Percentiles rank a stretch among this genome's conserved stretches.
Evolutionary conservation across 2,329 filamentous ascomycete genomes (phyloP).

Genomic region (Pezicula carpinea): DNA sequence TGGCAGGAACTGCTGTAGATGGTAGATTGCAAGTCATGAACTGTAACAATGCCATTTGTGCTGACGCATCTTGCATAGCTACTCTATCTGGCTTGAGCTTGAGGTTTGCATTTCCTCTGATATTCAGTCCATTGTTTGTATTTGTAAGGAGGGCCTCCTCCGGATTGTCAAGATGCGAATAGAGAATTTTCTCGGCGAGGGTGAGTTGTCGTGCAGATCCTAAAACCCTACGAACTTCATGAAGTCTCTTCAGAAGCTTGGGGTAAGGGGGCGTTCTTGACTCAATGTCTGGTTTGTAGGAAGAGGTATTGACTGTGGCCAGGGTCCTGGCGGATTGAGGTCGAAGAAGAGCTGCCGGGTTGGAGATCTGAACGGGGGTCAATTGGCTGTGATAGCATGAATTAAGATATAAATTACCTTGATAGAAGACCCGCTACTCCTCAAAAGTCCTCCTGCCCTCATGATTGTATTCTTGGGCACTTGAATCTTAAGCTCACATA

Average conservation of each 20-base stretch:
- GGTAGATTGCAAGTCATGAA: slow-evolving; percentile 97
- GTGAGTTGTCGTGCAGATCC: slow-evolving; percentile 62
- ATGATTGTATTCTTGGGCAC: slow-evolving; percentile 14
- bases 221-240: slow-evolving; percentile 69
- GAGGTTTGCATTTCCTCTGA: slow-evolving; percentile 85
- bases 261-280: slow-evolving; percentile 65
- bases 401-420: slow-evolving; percentile 15
- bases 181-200: slow-evolving; percentile 96
- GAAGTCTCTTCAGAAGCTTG: slow-evolving; percentile 73
- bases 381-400: slow-evolving; percentile 8
- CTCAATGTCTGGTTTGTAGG: slow-evolving; percentile 24
- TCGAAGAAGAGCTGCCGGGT: slow-evolving; percentile 9
- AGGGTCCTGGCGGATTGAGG: slow-evolving; percentile 19
- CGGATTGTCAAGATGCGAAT: slow-evolving; percentile 85
- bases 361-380: slow-evolving; percentile 16
- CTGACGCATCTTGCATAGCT: slow-evolving; percentile 98
- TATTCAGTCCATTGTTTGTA: slow-evolving; percentile 77
- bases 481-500: not conserved
- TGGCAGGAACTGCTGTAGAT: slow-evolving; percentile 87
- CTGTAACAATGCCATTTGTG: slow-evolving; percentile 96
- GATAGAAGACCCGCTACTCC: slow-evolving; percentile 26
- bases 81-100: slow-evolving; percentile 97
- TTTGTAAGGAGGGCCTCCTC: slow-evolving; percentile 82
- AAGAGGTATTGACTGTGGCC: slow-evolving; percentile 21
- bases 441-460: slow-evolving; percentile 25